These are phyloP conservation scores for Eremochloa ophiuroides DNA, from an alignment of 176 grass and related monocot genomes.

Conservation along the genomic window DNA sequence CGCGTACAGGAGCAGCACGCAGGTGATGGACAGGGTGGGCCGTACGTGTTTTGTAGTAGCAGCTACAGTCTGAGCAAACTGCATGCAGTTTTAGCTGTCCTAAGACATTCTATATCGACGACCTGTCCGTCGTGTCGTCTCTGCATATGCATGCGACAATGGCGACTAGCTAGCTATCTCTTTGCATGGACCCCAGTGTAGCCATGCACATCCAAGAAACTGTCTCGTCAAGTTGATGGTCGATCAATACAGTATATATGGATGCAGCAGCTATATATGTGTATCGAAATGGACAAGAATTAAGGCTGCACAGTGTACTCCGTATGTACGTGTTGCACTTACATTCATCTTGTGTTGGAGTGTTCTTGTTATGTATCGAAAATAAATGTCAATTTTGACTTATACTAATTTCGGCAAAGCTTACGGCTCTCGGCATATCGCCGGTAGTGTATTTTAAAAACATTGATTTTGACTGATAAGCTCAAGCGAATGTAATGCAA, in stretches of 20 bases:
- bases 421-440: no score
- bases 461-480: no score
- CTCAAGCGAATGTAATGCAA: no score
- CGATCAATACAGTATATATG: not conserved
- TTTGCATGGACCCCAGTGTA: slow-evolving; percentile 31
- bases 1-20: not conserved
- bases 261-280: no score
- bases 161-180: slow-evolving; percentile 2
- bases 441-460: no score
- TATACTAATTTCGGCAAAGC: no score
- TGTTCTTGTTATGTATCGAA: no score
- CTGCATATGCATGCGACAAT: not conserved
- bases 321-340: no score
- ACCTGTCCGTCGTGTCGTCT: no score
- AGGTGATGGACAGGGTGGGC: not conserved
- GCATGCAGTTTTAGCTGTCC: not conserved
- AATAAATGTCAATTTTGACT: no score
- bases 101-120: no score
- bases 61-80: not conserved
- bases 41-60: not conserved
- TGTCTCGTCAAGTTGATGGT: not conserved
- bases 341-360: no score
- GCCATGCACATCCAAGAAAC: slow-evolving; percentile 11
- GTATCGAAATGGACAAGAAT: not conserved
- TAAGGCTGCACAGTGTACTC: not conserved